Evolutionary conservation across 2,329 filamentous ascomycete genomes (phyloP).

Genomic region (Rutstroemia sp.): DNA sequence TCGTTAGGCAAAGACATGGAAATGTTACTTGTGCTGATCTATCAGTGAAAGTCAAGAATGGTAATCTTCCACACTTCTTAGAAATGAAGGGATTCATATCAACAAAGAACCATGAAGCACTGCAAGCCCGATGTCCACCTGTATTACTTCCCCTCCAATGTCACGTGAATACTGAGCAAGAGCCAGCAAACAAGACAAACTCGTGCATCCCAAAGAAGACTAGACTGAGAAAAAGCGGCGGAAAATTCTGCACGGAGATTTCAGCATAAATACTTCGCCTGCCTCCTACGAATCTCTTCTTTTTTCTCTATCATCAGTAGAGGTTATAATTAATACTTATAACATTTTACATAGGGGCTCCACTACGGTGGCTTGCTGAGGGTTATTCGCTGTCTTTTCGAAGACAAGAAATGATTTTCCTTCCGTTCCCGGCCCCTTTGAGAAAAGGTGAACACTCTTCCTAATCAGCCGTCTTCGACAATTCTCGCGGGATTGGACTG

Average conservation of each 20-base stretch:
- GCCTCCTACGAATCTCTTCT: constrained; percentile 6
- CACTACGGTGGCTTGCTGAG: constrained; percentile 36
- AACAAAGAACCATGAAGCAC: no score
- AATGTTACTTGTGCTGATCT: no score
- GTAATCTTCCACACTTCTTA: no score
- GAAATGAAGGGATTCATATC: no score
- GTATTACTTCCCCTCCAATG: no score
- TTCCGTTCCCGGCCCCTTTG: constrained; percentile 38
- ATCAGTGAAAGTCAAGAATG: no score
- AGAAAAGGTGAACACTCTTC: constrained; percentile 35
- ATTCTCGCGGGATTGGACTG: constrained; percentile 34
- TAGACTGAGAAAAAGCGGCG: constrained; percentile 7
- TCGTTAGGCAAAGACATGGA: no score
- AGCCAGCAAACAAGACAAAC: neutral
- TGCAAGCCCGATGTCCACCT: no score
- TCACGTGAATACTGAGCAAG: no score
- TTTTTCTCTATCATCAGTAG: constrained; percentile 31
- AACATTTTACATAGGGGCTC: constrained; percentile 31
- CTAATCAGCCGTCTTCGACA: constrained; percentile 34
- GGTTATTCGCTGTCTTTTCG: constrained; percentile 26
- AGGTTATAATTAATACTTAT: constrained; percentile 33
- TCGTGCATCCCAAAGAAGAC: neutral
- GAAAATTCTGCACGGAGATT: neutral
- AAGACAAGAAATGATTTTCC: constrained; percentile 29
- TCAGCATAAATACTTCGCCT: constrained; percentile 12